These are phyloP conservation scores for Cladosporium halotolerans DNA, from an alignment of 2,329 filamentous ascomycete genomes.

Conservation along the genomic window DNA sequence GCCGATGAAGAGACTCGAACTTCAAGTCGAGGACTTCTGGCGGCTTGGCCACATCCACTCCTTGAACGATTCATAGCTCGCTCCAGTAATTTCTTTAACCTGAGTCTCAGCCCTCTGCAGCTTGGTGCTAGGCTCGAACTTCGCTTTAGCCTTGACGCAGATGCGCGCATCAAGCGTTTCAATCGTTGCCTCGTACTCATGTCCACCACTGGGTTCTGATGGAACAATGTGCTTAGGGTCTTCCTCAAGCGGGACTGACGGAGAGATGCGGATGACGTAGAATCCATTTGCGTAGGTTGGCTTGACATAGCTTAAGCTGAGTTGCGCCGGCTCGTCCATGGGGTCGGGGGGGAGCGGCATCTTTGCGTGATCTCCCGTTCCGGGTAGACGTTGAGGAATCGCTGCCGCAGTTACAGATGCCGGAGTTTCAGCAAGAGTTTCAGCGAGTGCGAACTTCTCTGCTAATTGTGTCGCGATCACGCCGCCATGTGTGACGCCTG, in stretches of 20 bases:
- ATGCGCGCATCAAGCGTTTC: constrained; percentile 51
- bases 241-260: constrained; percentile 20
- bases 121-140: constrained; percentile 20
- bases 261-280: constrained; percentile 54
- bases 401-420: constrained; percentile 19
- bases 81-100: constrained; percentile 16
- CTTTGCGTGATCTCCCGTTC: constrained; percentile 27
- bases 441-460: constrained; percentile 63
- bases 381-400: constrained; percentile 26
- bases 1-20: not conserved
- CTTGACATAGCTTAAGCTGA: constrained; percentile 54
- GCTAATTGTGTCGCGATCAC: constrained; percentile 61
- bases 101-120: constrained; percentile 18
- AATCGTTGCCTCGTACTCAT: constrained; percentile 48
- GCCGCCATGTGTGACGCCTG: constrained; percentile 65
- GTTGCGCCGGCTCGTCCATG: constrained; percentile 30
- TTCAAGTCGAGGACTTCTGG: constrained; percentile 8
- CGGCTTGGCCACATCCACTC: constrained; percentile 28
- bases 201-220: constrained; percentile 31
- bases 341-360: constrained; percentile 16
- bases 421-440: constrained; percentile 42
- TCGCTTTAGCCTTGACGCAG: constrained; percentile 48
- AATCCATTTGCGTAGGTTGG: constrained; percentile 56
- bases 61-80: constrained; percentile 26
- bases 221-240: constrained; percentile 20